Evolutionary conservation across 1,139 yeast species (phyloP).

Genomic region (Yamadazyma oceani): DNA sequence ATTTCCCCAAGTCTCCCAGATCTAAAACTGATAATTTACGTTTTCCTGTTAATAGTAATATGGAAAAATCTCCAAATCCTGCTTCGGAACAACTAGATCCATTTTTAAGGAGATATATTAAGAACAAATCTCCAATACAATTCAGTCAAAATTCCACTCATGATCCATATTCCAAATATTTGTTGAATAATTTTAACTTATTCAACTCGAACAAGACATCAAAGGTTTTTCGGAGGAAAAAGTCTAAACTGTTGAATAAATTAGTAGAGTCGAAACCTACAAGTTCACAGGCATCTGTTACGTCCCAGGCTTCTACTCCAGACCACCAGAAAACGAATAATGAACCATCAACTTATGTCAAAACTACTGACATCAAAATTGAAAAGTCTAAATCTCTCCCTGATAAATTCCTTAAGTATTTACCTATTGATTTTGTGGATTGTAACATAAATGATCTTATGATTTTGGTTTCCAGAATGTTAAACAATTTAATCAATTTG

Average conservation of each 20-base stretch:
- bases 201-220: conserved; percentile 3
- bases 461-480: conserved; percentile 73
- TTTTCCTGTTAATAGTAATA: conserved; percentile 1
- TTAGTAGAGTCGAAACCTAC: conserved; percentile 4
- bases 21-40: neutral
- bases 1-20: neutral
- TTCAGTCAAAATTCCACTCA: conserved; percentile 4
- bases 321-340: conserved; percentile 5
- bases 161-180: conserved; percentile 11
- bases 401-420: conserved; percentile 5
- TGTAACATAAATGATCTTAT: conserved; percentile 74
- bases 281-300: neutral
- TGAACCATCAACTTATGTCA: conserved; percentile 3
- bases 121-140: conserved; percentile 7
- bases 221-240: conserved; percentile 8
- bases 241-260: conserved; percentile 1
- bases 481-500: conserved; percentile 64
- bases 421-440: conserved; percentile 58
- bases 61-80: neutral
- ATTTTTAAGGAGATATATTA: conserved; percentile 14
- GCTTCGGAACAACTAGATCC: conserved; percentile 9
- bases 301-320: neutral
- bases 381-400: conserved; percentile 3
- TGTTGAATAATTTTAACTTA: conserved; percentile 7
- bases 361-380: conserved; percentile 7